phyloP scores from a whole-genome alignment of 768 basidiomycete species.

The Favolaschia claudopus region DNA sequence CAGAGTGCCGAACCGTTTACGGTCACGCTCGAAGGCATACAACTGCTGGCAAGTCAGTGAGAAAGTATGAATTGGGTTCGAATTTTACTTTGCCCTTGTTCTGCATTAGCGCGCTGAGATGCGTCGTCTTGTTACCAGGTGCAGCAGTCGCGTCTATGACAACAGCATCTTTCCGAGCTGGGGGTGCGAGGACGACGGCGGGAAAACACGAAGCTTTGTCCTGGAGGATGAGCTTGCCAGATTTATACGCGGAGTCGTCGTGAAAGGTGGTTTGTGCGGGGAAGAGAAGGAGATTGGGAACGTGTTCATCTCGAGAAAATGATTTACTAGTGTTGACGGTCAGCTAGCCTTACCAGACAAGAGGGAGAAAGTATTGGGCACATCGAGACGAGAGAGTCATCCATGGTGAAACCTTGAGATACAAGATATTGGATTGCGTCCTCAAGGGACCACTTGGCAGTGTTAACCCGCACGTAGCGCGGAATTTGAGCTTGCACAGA shows the following conservation, averaged over 20 bases:
- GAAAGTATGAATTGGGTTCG: neutral
- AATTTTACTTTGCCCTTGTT: slow-evolving; percentile 77
- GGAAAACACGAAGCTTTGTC: slow-evolving; percentile 99
- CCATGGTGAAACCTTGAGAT: slow-evolving; percentile 61
- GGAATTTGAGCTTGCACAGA: slow-evolving; percentile 67
- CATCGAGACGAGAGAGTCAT: slow-evolving; percentile 62
- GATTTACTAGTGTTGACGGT: slow-evolving; percentile 50
- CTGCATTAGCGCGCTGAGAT: slow-evolving; percentile 87
- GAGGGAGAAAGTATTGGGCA: slow-evolving; percentile 35
- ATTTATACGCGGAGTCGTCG: slow-evolving; percentile 73
- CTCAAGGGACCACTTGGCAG: slow-evolving; percentile 67
- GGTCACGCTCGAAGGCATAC: slow-evolving; percentile 90
- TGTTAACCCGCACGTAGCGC: slow-evolving; percentile 88
- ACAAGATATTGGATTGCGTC: slow-evolving; percentile 68
- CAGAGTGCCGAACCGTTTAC: slow-evolving; percentile 81
- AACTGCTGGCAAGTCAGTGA: slow-evolving; percentile 51
- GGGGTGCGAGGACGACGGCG: slow-evolving; percentile 84
- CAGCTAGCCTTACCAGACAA: neutral
- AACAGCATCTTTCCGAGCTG: slow-evolving; percentile 53
- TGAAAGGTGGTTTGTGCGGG: slow-evolving; percentile 71
- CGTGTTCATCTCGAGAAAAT: slow-evolving; percentile 80
- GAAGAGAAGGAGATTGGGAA: slow-evolving; percentile 84
- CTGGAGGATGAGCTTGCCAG: slow-evolving; percentile 90
- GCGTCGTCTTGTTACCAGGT: slow-evolving; percentile 97
- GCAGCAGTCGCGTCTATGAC: slow-evolving; percentile 97